Percentiles rank a stretch among this genome's conserved stretches.
Evolutionary conservation across 2,329 filamentous ascomycete species (phyloP).

Genomic region (Ambrosiella xylebori): DNA sequence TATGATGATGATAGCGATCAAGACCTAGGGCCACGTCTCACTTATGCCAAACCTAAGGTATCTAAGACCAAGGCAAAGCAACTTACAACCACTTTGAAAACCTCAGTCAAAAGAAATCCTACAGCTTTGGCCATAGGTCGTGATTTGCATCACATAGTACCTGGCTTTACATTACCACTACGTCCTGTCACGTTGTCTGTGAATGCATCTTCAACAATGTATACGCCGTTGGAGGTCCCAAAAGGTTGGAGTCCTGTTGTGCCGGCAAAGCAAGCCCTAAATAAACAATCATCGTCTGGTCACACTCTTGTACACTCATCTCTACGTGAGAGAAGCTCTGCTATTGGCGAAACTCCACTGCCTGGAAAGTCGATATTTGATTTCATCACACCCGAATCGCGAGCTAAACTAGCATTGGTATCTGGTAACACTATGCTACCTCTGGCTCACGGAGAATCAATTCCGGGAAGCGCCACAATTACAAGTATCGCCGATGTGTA

Average conservation of each 20-base stretch:
- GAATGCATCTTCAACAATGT: neutral
- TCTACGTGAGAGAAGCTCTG: slow-evolving; percentile 1
- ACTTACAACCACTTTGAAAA: slow-evolving; percentile 19
- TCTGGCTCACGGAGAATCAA: slow-evolving; percentile 51
- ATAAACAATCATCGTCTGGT: neutral
- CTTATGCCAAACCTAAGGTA: slow-evolving; percentile 10
- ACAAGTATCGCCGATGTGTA: slow-evolving; percentile 41
- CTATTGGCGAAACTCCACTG: slow-evolving; percentile 55
- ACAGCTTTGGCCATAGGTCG: neutral
- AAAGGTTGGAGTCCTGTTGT: neutral
- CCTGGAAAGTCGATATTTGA: slow-evolving; percentile 94
- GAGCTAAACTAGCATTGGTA: slow-evolving; percentile 57
- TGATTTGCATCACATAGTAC: neutral
- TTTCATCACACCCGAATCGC: slow-evolving; percentile 61
- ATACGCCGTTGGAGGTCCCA: slow-evolving; percentile 7
- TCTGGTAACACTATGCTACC: slow-evolving; percentile 67
- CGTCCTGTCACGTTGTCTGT: neutral
- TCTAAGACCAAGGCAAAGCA: slow-evolving; percentile 31
- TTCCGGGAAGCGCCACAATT: slow-evolving; percentile 44
- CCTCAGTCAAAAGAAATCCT: slow-evolving; percentile 1
- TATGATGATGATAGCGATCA: slow-evolving; percentile 30
- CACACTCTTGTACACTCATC: neutral
- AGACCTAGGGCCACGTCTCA: slow-evolving; percentile 19
- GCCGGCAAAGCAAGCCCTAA: neutral
- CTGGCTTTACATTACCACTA: slow-evolving; percentile 5